These are phyloP conservation scores for Thymus quinquecostatus DNA, from an alignment of 257 asterid species.

Conservation along the genomic window DNA sequence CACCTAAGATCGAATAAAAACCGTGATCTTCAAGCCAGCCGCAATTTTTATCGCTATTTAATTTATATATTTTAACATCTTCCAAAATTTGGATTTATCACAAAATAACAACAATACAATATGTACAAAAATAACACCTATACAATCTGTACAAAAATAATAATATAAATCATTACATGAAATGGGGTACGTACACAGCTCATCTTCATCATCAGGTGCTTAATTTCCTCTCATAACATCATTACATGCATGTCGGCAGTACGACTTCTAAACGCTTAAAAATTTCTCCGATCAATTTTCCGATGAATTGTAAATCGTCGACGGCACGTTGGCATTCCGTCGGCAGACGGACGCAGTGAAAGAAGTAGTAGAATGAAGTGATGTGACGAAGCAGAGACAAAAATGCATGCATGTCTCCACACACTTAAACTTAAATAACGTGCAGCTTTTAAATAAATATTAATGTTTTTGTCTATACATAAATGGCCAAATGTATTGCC, in stretches of 20 bases:
- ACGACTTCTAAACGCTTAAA: too few relatives aligned
- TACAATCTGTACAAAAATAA: too few relatives aligned
- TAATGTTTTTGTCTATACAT: conserved; percentile 8
- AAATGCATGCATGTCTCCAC: conserved; percentile 9
- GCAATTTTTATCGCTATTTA: neutral
- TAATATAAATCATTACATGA: too few relatives aligned
- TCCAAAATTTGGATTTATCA: neutral
- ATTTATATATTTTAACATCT: neutral
- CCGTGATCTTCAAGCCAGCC: conserved; percentile 35
- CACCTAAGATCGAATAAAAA: conserved; percentile 17
- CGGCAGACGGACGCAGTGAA: too few relatives aligned
- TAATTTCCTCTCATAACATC: too few relatives aligned
- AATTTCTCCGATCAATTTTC: too few relatives aligned
- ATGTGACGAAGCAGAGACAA: neutral
- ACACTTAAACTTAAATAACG: conserved; percentile 15
- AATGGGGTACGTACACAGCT: too few relatives aligned
- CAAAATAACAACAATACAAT: neutral
- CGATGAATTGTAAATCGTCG: too few relatives aligned
- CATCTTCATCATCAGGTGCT: too few relatives aligned
- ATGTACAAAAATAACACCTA: too few relatives aligned
- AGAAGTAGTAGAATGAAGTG: neutral
- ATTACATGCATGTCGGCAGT: too few relatives aligned
- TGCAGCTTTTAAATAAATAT: conserved; percentile 1
- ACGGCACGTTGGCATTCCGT: too few relatives aligned
- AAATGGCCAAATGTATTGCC: conserved; percentile 7